Evolutionary conservation across 106 monocot species (phyloP), one percentile per base, ranked within the genome.

Genomic region (Dioscorea dumetorum): DNA sequence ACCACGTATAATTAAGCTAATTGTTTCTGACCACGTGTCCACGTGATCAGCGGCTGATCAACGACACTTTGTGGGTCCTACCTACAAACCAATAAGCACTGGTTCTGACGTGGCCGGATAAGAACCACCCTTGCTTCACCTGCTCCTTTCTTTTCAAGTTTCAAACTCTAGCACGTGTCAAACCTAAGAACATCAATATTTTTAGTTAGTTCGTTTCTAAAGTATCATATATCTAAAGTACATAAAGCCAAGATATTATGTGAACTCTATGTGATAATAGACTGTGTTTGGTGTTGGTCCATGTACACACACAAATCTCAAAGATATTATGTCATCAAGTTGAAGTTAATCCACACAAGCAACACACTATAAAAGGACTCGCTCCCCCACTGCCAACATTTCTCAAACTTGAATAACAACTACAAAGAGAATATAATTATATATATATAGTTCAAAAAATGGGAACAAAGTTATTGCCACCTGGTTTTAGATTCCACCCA

Each of bases 401-500:
- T 23, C 54, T 28, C 10, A 56, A 18, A 4, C 54, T 5, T 5
- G 0, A 19, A 12, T 2, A 19, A 9, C 54, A 56, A 5, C 16
- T 18, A 14, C 54, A 28, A 28, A 28, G 28, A 28, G 28, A 28
- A 1, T 3, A 28, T n/a, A n/a, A n/a, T n/a, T n/a, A n/a, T n/a
- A n/a, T n/a, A n/a, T n/a, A 28, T 28, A 28, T 28, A 28, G 28
- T 28, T 28, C 28, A 28, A 28, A 12, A 1, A 61, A 31, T 28
- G 32, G 8, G 31, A 22, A 33, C 17, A 33, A 32, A 16, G 20
- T 21, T 2, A 48, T 2, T 20, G 2, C 9, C 24, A 2, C 65
- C 66, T 65, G 13, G 22, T n/a, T 58, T 24, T 20, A 59, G 66
- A 41, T 58, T 74, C 12, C 66, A 65, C 9, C 75, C 75, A 10